phyloP scores from a whole-genome alignment of 495 filamentous ascomycete species.

The Talaromyces proteolyticus region DNA sequence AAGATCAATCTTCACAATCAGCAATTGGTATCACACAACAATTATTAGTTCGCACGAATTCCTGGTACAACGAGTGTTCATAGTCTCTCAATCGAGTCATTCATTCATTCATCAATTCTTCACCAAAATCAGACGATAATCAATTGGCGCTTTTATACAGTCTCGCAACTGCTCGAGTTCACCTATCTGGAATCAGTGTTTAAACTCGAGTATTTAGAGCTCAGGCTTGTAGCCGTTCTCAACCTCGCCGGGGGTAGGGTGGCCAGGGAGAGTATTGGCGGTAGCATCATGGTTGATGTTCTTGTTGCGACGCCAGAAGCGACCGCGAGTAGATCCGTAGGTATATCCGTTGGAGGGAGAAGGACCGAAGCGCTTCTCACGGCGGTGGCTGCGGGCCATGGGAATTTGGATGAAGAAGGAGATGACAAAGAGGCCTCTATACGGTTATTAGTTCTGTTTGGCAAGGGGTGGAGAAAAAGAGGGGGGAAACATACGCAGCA shows the following conservation, averaged over 20 bases:
- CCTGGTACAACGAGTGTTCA: background rate
- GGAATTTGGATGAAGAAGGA: constrained; percentile 57
- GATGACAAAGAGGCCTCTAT: constrained; percentile 63
- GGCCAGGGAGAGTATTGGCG: constrained; percentile 26
- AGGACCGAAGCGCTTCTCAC: constrained; percentile 75
- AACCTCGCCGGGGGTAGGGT: constrained; percentile 32
- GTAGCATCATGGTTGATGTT: constrained; percentile 25
- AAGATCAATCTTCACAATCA: too few species aligned
- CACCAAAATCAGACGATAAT: too few species aligned
- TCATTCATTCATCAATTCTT: background rate
- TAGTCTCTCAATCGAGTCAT: background rate
- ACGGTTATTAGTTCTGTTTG: constrained; percentile 1
- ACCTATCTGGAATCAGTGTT: background rate
- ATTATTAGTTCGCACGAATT: too few species aligned
- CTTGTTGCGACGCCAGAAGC: constrained; percentile 47
- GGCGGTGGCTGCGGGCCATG: constrained; percentile 63
- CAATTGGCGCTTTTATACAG: background rate
- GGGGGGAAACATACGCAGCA: constrained; percentile 57
- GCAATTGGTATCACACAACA: background rate
- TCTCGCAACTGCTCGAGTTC: background rate
- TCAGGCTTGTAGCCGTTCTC: constrained; percentile 15
- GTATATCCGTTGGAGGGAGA: constrained; percentile 74
- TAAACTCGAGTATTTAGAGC: background rate
- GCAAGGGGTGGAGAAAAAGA: background rate
- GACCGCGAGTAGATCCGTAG: constrained; percentile 50